Evolutionary conservation across 2,329 filamentous ascomycete genomes (phyloP), one percentile per base, ranked within the genome.

Genomic region (Dryadomyces sulphureus): DNA sequence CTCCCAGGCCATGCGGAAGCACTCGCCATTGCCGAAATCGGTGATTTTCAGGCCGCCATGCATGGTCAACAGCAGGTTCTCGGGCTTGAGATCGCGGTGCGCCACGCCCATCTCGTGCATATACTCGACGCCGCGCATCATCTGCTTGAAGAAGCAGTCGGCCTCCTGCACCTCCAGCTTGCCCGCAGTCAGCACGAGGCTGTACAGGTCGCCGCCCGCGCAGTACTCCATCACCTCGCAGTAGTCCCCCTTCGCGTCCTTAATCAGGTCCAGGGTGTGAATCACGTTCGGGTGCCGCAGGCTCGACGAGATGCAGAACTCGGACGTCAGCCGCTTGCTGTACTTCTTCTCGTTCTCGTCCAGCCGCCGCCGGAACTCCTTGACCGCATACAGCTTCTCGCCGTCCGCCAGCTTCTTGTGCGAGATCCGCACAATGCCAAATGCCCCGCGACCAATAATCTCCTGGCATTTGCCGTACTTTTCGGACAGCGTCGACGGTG

Each of bases 181-280:
- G 49, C 86, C 86, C 34, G 88, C 87, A 7, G 92, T 80, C 25
- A 96, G 77, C 19, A 98, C 84, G 5, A 98, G 73, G 0, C 88
- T 95, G 63, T 96, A 96, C 21, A 98, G 71, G 60, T 98, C 92
- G 49, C 92, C 92, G 50, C 92, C 92, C 34, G 90, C 89, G 61
- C 92, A 98, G 60, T 92, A 98, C 65, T 98, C 92, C 92, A 98
- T 98, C 45, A 98, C 92, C 62, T 98, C 92, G 64, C 92, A 98
- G 63, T 92, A 96, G 60, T 94, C 88, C 49, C 92, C 92, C 66
- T 96, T 96, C 56, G 90, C 79, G 58, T 98, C 92, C 64, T 95
- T 86, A 36, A 98, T 75, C 11, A 98, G 74, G 60, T 98, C 92
- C 45, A 98, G 76, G 1, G 92, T 98, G 63, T 95, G 92, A 55